Evolutionary conservation across 164 flowering plant species (phyloP).

Genomic region (Vitis labrusca): DNA sequence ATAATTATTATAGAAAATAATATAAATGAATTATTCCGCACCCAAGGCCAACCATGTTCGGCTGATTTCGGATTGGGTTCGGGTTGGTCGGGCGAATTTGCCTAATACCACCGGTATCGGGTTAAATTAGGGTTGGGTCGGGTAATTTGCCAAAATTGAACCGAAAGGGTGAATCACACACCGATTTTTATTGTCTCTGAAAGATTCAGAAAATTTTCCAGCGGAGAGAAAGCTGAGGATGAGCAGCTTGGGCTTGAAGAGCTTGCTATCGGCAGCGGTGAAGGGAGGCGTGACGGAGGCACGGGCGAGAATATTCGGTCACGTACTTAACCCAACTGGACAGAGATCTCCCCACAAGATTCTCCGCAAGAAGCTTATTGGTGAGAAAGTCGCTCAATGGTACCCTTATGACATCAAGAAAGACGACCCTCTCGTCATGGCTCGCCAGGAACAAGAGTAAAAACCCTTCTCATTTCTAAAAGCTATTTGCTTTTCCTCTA

Average conservation of each 20-base stretch:
- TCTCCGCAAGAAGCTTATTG: conserved; percentile 79
- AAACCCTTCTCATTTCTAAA: neutral
- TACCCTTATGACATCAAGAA: conserved; percentile 72
- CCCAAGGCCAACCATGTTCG: too few species aligned
- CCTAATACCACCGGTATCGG: too few species aligned
- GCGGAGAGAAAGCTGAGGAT: conserved; percentile 8
- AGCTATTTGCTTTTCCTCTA: neutral
- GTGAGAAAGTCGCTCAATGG: conserved; percentile 80
- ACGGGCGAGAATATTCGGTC: conserved; percentile 83
- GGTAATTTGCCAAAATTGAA: too few species aligned
- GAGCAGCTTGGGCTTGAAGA: conserved; percentile 45
- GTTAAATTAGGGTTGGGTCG: too few species aligned
- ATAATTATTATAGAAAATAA: too few species aligned
- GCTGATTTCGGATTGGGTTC: too few species aligned
- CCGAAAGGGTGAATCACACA: neutral
- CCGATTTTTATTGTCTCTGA: neutral
- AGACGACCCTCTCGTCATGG: conserved; percentile 70
- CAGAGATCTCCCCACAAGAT: conserved; percentile 77
- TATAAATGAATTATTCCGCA: too few species aligned
- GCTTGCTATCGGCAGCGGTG: conserved; percentile 52
- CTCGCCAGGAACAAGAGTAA: conserved; percentile 65
- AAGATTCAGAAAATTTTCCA: neutral
- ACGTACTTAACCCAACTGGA: conserved; percentile 80
- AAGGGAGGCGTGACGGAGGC: conserved; percentile 66
- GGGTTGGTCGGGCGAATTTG: too few species aligned